Evolutionary conservation across 1,139 yeast genomes (phyloP), one percentile per base, ranked within the genome.

Genomic region (Meyerozyma elateridarum): DNA sequence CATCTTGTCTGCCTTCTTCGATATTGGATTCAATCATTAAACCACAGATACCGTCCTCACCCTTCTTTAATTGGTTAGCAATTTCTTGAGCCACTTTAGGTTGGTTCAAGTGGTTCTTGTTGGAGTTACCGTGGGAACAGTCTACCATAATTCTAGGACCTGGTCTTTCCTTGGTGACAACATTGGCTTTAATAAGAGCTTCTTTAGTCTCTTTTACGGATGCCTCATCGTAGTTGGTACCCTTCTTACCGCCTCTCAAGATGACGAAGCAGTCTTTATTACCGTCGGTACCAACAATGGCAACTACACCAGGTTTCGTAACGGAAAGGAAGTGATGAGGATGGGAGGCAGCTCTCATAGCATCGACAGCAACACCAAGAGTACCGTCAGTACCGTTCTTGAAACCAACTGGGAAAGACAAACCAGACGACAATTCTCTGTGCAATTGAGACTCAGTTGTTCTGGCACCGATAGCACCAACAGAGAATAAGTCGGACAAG

Each of bases 401-500:
- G 80, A 89, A 89, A 29, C 97, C 97, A 34, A 89, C 85, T 31
- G 97, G 97, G 87, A 89, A 89, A 11, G 95, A 84, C 31, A 89
- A 70, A 24, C 96, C 97, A 3, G 96, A 87, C 8, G 96, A 95
- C 48, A 89, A 74, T 58, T 89, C 97, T 61, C 97, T 82, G 61
- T 89, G 97, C 40, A 89, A 76, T 64, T 89, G 97, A 21, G 96
- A 87, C 63, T 89, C 97, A 27, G 97, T 89, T 33, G 97, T 89
- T 69, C 97, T 81, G 36, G 97, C 97, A 50, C 97, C 97, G 57
- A 89, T 88, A 38, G 97, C 97, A 49, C 96, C 97, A 30, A 89
- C 76, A 20, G 94, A 82, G 70, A 89, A 79, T 49, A 89, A 75
- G 55, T 89, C 97, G 28, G 89, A 74, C 49, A 89, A 70, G 65